Conservation (phyloP, 2,329 filamentous ascomycete species). For the Amesomyces nigricolor region DNA sequence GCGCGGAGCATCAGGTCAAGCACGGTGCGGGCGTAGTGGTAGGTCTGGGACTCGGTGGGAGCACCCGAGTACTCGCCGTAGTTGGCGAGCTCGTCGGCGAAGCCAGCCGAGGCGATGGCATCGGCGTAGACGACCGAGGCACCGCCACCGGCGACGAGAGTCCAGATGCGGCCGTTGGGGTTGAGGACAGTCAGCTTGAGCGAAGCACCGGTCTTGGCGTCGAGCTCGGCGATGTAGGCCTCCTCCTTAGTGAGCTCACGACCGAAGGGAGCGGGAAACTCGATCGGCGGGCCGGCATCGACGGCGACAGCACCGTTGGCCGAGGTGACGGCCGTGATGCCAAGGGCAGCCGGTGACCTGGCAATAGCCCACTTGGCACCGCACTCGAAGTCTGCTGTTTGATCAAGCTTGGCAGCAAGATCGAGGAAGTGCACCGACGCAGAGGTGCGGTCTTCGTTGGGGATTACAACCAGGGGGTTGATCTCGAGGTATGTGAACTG, state of each 20-base stretch:
- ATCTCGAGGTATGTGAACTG: slow-evolving; percentile 99
- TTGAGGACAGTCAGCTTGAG: slow-evolving; percentile 98
- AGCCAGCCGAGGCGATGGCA: slow-evolving; percentile 93
- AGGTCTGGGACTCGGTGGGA: slow-evolving; percentile 97
- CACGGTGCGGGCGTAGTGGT: slow-evolving; percentile 96
- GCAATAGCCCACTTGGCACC: slow-evolving; percentile 99
- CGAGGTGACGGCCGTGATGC: slow-evolving; percentile 59
- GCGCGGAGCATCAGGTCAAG: slow-evolving; percentile 96
- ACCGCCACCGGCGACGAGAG: slow-evolving; percentile 97
- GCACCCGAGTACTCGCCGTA: slow-evolving; percentile 99
- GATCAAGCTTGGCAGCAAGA: slow-evolving; percentile 96
- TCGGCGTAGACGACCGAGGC: slow-evolving; percentile 98
- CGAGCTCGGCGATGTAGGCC: slow-evolving; percentile 96
- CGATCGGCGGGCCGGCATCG: slow-evolving; percentile 95
- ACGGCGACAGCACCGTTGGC: slow-evolving; percentile 76
- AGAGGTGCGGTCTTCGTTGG: slow-evolving; percentile 85
- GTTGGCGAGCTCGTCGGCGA: slow-evolving; percentile 95
- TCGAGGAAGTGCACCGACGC: slow-evolving; percentile 97
- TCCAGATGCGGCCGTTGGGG: slow-evolving; percentile 88
- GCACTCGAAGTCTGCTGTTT: slow-evolving; percentile 98
- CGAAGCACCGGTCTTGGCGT: slow-evolving; percentile 98
- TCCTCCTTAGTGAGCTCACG: slow-evolving; percentile 99
- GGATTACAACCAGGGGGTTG: slow-evolving; percentile 97
- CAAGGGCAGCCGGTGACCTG: slow-evolving; percentile 81
- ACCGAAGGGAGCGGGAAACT: slow-evolving; percentile 97